phyloP scores from a whole-genome alignment of 2,329 filamentous ascomycete genomes.

The Fusarium euwallaceae region DNA sequence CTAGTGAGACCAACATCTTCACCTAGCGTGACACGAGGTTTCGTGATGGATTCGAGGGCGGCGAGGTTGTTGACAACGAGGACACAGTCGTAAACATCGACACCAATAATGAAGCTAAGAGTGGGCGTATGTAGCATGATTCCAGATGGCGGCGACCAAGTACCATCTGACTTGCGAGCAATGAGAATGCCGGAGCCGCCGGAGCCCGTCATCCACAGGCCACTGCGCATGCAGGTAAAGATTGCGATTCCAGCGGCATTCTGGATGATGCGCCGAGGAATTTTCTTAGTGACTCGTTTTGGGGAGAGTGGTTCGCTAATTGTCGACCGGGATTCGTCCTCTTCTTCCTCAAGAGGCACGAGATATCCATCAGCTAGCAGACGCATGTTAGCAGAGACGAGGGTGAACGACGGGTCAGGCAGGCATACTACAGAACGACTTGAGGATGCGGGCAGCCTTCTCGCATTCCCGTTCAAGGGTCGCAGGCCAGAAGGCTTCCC shows the following conservation, averaged over 20 bases:
- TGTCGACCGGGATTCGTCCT: slow-evolving; percentile 49
- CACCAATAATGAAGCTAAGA: slow-evolving; percentile 88
- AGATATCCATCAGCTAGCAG: slow-evolving; percentile 68
- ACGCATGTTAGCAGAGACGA: slow-evolving; percentile 35
- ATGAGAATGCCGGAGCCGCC: slow-evolving; percentile 91
- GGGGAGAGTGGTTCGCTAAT: slow-evolving; percentile 61
- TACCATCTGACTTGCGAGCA: slow-evolving; percentile 85
- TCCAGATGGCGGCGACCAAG: slow-evolving; percentile 91
- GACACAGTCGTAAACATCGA: slow-evolving; percentile 97
- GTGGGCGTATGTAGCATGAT: slow-evolving; percentile 92
- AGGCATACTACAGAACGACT: slow-evolving; percentile 84
- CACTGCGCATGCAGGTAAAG: slow-evolving; percentile 95
- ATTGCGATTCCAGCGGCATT: slow-evolving; percentile 92
- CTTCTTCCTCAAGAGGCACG: slow-evolving; percentile 57
- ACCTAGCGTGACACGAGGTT: slow-evolving; percentile 82
- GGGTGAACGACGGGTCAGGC: neutral
- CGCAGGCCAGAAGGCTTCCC: slow-evolving; percentile 86
- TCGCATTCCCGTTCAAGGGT: slow-evolving; percentile 90
- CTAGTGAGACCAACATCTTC: slow-evolving; percentile 82
- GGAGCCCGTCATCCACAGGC: slow-evolving; percentile 90
- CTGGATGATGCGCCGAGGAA: slow-evolving; percentile 86
- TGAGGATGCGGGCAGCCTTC: slow-evolving; percentile 89
- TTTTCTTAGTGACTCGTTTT: slow-evolving; percentile 78
- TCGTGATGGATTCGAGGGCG: slow-evolving; percentile 86
- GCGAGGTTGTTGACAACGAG: slow-evolving; percentile 90